Evolutionary conservation across 2,329 filamentous ascomycete genomes (phyloP), one percentile per base, ranked within the genome.

Genomic region (Cadophora gregata): DNA sequence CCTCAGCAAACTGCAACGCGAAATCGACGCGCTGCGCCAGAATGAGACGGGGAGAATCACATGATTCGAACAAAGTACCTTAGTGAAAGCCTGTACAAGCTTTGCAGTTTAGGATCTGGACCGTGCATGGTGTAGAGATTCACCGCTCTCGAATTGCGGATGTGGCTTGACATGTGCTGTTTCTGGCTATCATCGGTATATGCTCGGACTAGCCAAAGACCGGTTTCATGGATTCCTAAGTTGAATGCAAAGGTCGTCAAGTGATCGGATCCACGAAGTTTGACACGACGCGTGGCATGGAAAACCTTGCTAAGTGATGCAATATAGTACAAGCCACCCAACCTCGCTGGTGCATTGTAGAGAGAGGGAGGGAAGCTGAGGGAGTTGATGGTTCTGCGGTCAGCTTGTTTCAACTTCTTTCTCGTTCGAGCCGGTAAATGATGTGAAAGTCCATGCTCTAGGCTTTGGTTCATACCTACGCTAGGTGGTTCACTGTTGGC

Each of bases 1-100:
- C 76, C 78, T 95, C 64, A 85, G 87, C 56, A 88, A 88, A 25
- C 78, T 95, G 69, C 91, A 93, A 78, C 85, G 85, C 75, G 92
- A 95, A 75, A 91, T 95, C 47, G 91, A 95, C 78, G 90, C 86
- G 4, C 74, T 90, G 53, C 81, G 85, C 8, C 79, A 78, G 70
- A 79, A 78, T 55, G 77, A 66, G 51, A 76, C 73, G 45, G 62
- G 64, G 27, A 70, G 60, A 36, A 60, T 68, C 63, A 72, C 70
- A 65, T 74, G 72, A 73, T 69, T 12, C 31, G 21, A 24, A 24
- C 24, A 25, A 38, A 38, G 5, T n/a, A n/a, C n/a, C n/a, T n/a
- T 19, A 36, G 53, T 53, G 47, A 60, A 45, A 27, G 4, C 24
- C n/a, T 45, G 45, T 25, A 38, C 9, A 25, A 27, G 29, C 27